Percentiles rank a stretch among this genome's conserved stretches.
Conservation (phyloP, 345 rosid genomes). For the Melaleuca quinquenervia region DNA sequence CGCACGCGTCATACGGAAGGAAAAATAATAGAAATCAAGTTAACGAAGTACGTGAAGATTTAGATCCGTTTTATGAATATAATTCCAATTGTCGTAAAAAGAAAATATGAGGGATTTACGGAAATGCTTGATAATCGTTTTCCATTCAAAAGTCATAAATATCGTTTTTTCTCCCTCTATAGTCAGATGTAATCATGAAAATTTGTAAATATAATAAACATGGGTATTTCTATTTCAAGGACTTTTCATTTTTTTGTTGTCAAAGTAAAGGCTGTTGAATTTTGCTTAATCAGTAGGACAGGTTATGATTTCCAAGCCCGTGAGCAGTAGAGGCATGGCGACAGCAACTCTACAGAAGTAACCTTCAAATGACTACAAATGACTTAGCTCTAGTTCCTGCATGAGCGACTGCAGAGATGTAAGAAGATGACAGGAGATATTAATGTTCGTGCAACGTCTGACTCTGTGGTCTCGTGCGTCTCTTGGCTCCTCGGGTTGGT, state of each 20-base stretch:
- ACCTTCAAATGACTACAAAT: not conserved
- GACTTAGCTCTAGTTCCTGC: not conserved
- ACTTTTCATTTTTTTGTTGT: not conserved
- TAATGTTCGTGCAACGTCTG: not conserved
- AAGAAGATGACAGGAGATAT: not conserved
- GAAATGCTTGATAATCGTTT: not conserved
- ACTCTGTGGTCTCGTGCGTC: not conserved
- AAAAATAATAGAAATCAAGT: not conserved
- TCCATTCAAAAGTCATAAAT: not conserved
- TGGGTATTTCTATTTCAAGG: not conserved
- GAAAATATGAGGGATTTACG: not conserved
- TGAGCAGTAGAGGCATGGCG: not conserved
- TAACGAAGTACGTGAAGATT: not conserved
- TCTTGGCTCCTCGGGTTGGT: not conserved
- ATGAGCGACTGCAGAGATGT: not conserved
- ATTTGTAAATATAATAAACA: not conserved
- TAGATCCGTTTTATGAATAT: not conserved
- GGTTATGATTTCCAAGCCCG: not conserved
- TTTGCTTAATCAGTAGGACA: not conserved
- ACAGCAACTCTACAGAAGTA: not conserved
- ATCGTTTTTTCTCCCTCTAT: not conserved
- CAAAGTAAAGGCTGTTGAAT: not conserved
- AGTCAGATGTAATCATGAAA: not conserved
- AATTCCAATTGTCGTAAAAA: not conserved
- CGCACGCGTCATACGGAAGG: not conserved